Evolutionary conservation across 164 flowering plant species (phyloP), one percentile per base, ranked within the genome.

Genomic region (Umbilicus rupestris): DNA sequence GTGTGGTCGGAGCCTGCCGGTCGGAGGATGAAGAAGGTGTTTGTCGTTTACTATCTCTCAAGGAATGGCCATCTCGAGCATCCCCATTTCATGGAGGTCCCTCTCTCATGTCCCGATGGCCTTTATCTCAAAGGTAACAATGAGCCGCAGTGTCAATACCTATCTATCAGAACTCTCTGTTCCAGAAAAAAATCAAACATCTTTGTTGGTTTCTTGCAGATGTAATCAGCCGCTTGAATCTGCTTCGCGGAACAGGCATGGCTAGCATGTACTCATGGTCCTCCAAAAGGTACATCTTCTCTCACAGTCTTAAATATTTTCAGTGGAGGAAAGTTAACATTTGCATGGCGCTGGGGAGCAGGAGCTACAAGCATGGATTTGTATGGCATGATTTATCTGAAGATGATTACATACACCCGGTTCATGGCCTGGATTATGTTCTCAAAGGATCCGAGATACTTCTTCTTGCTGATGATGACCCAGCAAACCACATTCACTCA

Each of bases 11-110:
- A n/a, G 11, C 24, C 5, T 49, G 44, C 44, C 10, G 12, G 44
- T 7, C 20, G 24, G 24, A n/a, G 26, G 55, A 49, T 5, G 55
- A 49, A 49, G 28, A 80, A 70, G 77, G 89, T 90, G 22, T 74
- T 87, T 5, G 96, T 92, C 26, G 85, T 92, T 66, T 92, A 92
- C 76, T 92, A 92, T 55, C 82, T 90, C 52, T 81, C 82, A n/a
- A 71, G 88, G 22, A 86, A 88, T 64, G 96, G 98, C 41, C 90
- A 84, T 68, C 96, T 92, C 16, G 92, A 92, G 46, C 96, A 92
- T 60, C 97, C 98, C 12, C 98, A 92, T 78, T 90, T 90, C 84
- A 84, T 92, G 74, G 98, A 92, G 66, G 96, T 90, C 39, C 80
- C 97, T 66, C 86, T 90, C 49, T 86, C 96, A 19, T 82, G 91